Evolutionary conservation across 768 basidiomycete species (phyloP), one percentile per base, ranked within the genome.

Genomic region (Cystobasidium onofrii): DNA sequence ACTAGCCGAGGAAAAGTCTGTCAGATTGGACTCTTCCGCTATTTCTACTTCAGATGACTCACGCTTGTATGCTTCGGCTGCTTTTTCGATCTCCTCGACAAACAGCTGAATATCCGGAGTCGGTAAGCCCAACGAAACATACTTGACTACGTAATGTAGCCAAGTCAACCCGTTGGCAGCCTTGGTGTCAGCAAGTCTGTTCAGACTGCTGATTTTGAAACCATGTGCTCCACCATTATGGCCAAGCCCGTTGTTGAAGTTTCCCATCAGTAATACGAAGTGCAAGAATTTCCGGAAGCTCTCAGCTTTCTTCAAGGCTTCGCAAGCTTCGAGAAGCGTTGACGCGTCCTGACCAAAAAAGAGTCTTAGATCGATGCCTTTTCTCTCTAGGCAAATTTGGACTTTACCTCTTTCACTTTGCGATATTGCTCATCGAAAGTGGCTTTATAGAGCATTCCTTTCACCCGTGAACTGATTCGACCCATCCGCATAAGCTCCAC

Each of bases 121-220:
- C 23, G 57, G 57, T 82, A 98, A 96, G 77, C 94, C 88, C 78
- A 89, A 90, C 33, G 88, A 84, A 10, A 98, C 87, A 0, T 91
- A 94, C 70, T 89, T 85, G 79, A 96, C 94, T 61, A 97, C 81
- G 84, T 97, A 98, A 81, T 98, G 94, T 0, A 99, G 85, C 43
- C 98, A 84, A 0, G 94, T 99, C 15, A 90, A 92, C 73, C 94
- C 95, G 79, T 92, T 89, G 27, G 91, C 86, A 3, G 93, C 95
- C 82, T 99, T 99, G 3, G 95, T 99, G 80, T 99, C 96, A 44
- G 96, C 95, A 66, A 99, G 85, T 92, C 93, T 93, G 83, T 99
- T 98, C 82, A 99, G 94, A 81, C 93, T 95, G 82, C 91, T 92
- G 65, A 98, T 87, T 78, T 90, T 88, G 86, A 99, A 99, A 74